Base-by-base conservation (phyloP, 495 filamentous ascomycete genomes). In the Chaetomidium leptoderma region DNA sequence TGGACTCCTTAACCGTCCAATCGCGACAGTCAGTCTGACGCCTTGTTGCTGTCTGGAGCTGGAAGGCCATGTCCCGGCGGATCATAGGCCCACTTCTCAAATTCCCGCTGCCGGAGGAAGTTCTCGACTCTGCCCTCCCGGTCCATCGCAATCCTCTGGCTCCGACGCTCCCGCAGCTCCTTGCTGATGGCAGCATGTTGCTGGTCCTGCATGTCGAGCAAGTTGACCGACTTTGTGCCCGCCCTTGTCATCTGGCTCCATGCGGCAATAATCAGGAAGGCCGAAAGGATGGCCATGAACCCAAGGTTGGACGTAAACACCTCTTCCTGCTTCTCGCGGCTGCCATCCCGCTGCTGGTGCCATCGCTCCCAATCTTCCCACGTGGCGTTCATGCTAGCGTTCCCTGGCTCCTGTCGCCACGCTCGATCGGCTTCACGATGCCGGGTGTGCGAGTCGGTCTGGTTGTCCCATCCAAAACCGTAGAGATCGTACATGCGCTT, bases 291-390 rank as follows among this genome's bases (percentile, higher is more conserved):
- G 7, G 74, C 70, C 16, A 86, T 71, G 64, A 98, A 97, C n/a
- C 80, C 80, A 17, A 80, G 75, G 62, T 96, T 93, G 33, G 86
- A 87, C 57, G 87, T 75, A 64, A 81, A 87, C 36, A 86, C 67
- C n/a, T 86, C 80, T 46, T 81, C 70, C 45, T 86, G 82, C 40
- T 80, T 72, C 36, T 66, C 70, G 40, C 78, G 67, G 35, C 81
- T 76, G 43, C 78, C 76, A 39, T 76, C 70, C 29, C 66, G 67
- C 33, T 83, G 76, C 23, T 82, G 75, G 63, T 90, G 82, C 87
- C 89, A 98, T 39, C 78, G 79, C 73, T 98, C 92, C 93, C 95
- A 98, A 68, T 98, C 95, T 66, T 98, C 93, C 93, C 93, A 98
- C 0, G 92, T 98, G 13, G 90, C 95, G 66, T 97, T 97, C 57